Base-by-base conservation (phyloP, 2,329 filamentous ascomycete genomes). In the Calonectria honghensis region DNA sequence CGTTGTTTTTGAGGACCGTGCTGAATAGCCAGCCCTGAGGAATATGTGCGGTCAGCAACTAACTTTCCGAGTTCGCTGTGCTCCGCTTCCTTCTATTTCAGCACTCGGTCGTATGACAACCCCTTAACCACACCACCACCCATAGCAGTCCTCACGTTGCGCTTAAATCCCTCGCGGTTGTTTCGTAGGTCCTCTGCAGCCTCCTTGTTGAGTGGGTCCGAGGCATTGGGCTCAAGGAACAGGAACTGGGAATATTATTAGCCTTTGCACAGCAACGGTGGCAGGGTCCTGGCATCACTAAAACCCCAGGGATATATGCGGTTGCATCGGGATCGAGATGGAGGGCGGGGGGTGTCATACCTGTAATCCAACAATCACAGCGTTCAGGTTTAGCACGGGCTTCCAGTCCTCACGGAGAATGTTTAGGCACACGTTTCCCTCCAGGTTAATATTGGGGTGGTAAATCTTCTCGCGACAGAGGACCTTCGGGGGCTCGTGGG, bases 401-500 rank as follows among this genome's bases (percentile, higher is more conserved):
- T 98, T 99, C 97, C 97, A 99, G 88, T 99, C 97, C 87, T 99
- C 97, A 76, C 97, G 90, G 82, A 99, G 86, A 81, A 99, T 99
- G 85, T 99, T 99, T 82, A 99, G 87, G 88, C 97, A 99, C 76
- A 99, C 96, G 84, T 99, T 99, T 80, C 97, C 97, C 84, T 98
- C 95, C 51, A 98, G 90, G 83, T 99, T 97, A 84, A 99, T 99
- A 86, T 99, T 99, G 7, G 97, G 97, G 85, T 99, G 97, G 88
- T 99, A 99, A 81, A 99, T 98, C 90, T 98, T 98, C 87, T 99
- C 95, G 80, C 93, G 94, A 88, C 97, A 98, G 83, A 95, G 97
- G 80, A 99, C 97, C 87, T 98, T 98, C 27, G 97, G 97, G 76
- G 97, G 96, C 85, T 98, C 96, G 87, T 98, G 97, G 0, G 97